Evolutionary conservation across 2,329 filamentous ascomycete genomes (phyloP).

Genomic region (Beauveria caledonica): DNA sequence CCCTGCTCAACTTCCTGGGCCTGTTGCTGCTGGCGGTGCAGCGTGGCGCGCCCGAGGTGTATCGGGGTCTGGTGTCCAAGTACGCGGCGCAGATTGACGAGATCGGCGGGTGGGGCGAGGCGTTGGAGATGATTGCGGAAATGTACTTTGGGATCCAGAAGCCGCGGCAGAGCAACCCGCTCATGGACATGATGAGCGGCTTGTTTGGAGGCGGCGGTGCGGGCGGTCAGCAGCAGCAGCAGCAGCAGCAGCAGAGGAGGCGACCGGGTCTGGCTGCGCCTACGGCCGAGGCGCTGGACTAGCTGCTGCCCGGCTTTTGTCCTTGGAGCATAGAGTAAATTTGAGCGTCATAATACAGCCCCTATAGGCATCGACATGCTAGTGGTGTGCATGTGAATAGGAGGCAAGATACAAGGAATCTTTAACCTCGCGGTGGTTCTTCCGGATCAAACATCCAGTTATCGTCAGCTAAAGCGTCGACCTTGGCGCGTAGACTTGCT

Average conservation of each 20-base stretch:
- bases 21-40: slow-evolving; percentile 78
- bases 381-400: neutral
- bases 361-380: neutral
- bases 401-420: slow-evolving; percentile 12
- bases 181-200: slow-evolving; percentile 97
- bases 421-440: slow-evolving; percentile 34
- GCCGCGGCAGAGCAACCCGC: slow-evolving; percentile 80
- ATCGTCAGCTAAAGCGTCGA: slow-evolving; percentile 68
- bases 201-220: slow-evolving; percentile 72
- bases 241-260: slow-evolving; percentile 23
- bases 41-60: slow-evolving; percentile 69
- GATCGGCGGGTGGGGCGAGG: slow-evolving; percentile 61
- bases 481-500: slow-evolving; percentile 63
- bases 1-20: slow-evolving; percentile 90
- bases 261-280: slow-evolving; percentile 36
- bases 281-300: slow-evolving; percentile 52
- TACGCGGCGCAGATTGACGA: slow-evolving; percentile 76
- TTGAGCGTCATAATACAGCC: slow-evolving; percentile 3
- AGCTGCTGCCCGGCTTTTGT: slow-evolving; percentile 15
- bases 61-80: slow-evolving; percentile 71
- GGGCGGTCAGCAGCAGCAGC: too few relatives aligned
- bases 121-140: slow-evolving; percentile 80
- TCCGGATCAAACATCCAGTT: slow-evolving; percentile 87
- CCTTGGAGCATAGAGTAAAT: slow-evolving; percentile 15
- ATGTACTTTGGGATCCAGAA: slow-evolving; percentile 94